Evolutionary conservation across 768 basidiomycete genomes (phyloP), one percentile per base, ranked within the genome.

Genomic region (Phylloporus rhodoxanthus): DNA sequence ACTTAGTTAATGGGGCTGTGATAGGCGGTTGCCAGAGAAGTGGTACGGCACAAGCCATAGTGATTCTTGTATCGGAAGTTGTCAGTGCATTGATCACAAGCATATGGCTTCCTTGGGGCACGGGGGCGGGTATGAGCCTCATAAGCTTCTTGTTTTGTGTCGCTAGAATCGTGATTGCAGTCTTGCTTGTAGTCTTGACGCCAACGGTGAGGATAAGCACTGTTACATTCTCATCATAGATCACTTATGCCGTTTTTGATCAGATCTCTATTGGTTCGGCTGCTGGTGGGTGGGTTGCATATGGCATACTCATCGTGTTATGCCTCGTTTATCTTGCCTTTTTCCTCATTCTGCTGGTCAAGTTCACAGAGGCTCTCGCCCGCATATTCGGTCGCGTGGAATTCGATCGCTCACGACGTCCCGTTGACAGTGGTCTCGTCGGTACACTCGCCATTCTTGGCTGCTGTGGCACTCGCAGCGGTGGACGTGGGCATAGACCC

Each of bases 51-150:
- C 96, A 98, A 64, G 87, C 92, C 4, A 83, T 95, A 56, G 76
- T 97, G 47, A 83, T 99, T 55, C 75, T 98, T 23, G 77, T 96
- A 26, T 79, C 91, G 17, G 96, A 99, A 66, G 86, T 99, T 14
- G 75, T 76, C 19, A 84, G 87, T 38, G 90, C 93, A 5, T 72
- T 98, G 50, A 81, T 89, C 23, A 96, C 94, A 28, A 93, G 89
- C 53, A 74, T 95, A 28, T 96, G 91, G 91, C 77, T 96, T 51
- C 94, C 94, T 15, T 99, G 95, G 95, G 91, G 91, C 26, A 87
- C 87, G 46, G 92, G 95, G 1, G 92, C 95, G 2, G 89, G 91
- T 53, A 98, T 98, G 96, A 95, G 94, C 13, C 75, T 93, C 30
- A 85, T 95, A 51, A 92, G 90, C 65, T 97, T 97, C 74, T 72